Conservation (phyloP, 2,329 filamentous ascomycete species). For the Domatiomyces globalis region DNA sequence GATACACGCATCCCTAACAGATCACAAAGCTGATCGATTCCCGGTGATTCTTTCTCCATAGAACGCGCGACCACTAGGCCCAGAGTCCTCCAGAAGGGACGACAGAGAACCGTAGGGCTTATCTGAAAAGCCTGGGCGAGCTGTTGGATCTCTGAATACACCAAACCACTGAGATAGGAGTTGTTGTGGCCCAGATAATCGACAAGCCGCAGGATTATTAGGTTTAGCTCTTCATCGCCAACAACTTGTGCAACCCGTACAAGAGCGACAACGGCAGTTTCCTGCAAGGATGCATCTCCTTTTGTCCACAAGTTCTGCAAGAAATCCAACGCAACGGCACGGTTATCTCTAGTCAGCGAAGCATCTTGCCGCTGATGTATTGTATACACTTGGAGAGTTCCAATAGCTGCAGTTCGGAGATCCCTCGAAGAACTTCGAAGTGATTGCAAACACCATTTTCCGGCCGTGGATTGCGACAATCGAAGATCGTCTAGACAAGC, state of each 20-base stretch:
- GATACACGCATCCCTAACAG: constrained; percentile 57
- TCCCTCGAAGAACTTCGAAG: constrained; percentile 75
- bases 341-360: constrained; percentile 46
- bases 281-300: constrained; percentile 52
- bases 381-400: constrained; percentile 52
- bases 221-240: constrained; percentile 68
- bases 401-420: constrained; percentile 66
- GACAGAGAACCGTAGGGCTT: constrained; percentile 55
- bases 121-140: constrained; percentile 52
- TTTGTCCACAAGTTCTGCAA: constrained; percentile 60
- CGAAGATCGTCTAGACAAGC: constrained; percentile 46
- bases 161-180: constrained; percentile 61
- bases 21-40: constrained; percentile 66
- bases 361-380: constrained; percentile 28
- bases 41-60: constrained; percentile 64
- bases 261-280: constrained; percentile 75
- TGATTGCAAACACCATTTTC: constrained; percentile 68
- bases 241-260: constrained; percentile 67
- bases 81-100: constrained; percentile 77
- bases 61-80: constrained; percentile 74
- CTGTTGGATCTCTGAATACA: constrained; percentile 60
- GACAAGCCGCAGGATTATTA: constrained; percentile 68
- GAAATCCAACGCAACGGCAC: constrained; percentile 54
- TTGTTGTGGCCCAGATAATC: constrained; percentile 80
- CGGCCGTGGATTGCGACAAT: constrained; percentile 52